Evolutionary conservation across 106 monocot species (phyloP), one percentile per base, ranked within the genome.

Genomic region (Acorus gramineus): DNA sequence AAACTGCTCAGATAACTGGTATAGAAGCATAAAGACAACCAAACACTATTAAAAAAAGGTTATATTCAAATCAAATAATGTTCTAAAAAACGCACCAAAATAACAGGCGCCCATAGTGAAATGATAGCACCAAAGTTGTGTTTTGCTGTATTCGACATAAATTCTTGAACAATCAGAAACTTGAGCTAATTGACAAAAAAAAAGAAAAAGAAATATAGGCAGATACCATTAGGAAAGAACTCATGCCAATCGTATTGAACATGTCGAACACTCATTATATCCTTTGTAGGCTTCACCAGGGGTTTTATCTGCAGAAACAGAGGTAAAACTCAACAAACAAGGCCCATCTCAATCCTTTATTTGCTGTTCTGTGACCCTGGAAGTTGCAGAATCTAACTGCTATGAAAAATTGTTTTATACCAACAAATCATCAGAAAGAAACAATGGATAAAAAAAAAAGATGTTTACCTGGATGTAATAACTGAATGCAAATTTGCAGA

Each of bases 191-290:
- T 45, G 7, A 4, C n/a, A 45, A 3, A 5, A 50, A 3, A 64
- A 48, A 2, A 14, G 8, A 2, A n/a, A 48, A 3, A 1, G 5
- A 45, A 47, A 71, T 66, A 14, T 4, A 73, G 28, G 61, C 47
- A n/a, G 66, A 50, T 80, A 99, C 98, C 92, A 71, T 99, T 74
- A 28, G 98, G 98, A 67, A 99, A 92, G 50, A 99, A 86, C 47
- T 99, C 98, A 61, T 99, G 98, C 98, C 98, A 99, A 49, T 74
- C 66, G 78, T 92, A 99, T 44, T 56, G 71, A 77, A 99, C 73
- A 78, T 89, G 83, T 49, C 56, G 80, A 55, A 99, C 85, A 64
- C 71, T 75, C 86, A 89, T 92, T 71, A 98, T 92, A 71, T 98
- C 98, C 79, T 92, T 98, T 64, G 98, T 98, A 68, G 98, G 98